These are phyloP conservation scores for Theobroma cacao DNA, from an alignment of 345 rosid species.

Conservation along the genomic window DNA sequence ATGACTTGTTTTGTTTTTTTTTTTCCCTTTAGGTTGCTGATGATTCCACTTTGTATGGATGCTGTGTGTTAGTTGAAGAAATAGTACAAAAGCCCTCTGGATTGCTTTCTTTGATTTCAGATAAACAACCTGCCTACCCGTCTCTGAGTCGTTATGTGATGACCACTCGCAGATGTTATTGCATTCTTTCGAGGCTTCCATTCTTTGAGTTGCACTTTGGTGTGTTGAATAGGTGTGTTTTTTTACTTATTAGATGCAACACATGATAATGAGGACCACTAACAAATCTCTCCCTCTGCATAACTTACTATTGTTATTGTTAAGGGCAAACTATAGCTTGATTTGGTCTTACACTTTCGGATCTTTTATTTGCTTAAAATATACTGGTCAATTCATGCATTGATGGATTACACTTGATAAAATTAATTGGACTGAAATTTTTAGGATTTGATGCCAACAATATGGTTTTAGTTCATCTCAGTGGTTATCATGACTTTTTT, in stretches of 20 bases:
- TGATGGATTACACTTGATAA: background rate
- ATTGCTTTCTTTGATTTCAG: slow-evolving; percentile 78
- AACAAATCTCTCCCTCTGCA: background rate
- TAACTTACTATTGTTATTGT: background rate
- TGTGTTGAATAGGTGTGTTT: slow-evolving; percentile 67
- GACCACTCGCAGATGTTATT: slow-evolving; percentile 93
- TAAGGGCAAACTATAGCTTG: background rate
- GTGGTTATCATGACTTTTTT: slow-evolving; percentile 17
- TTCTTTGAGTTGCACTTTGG: slow-evolving; percentile 93
- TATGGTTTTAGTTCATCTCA: background rate
- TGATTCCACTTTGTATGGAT: slow-evolving; percentile 88
- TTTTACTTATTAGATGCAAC: background rate
- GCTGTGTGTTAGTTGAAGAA: slow-evolving; percentile 89
- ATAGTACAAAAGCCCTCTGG: slow-evolving; percentile 89
- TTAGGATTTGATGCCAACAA: background rate
- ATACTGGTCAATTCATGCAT: too few relatives aligned
- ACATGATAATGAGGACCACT: background rate
- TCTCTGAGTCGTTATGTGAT: slow-evolving; percentile 69
- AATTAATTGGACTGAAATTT: background rate
- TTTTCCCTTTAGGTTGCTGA: slow-evolving; percentile 65
- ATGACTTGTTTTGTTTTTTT: background rate
- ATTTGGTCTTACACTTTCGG: background rate
- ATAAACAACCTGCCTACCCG: slow-evolving; percentile 53
- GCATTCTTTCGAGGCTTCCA: slow-evolving; percentile 93
- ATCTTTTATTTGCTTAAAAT: background rate